These are phyloP conservation scores for Xylaria sp. DNA, from an alignment of 2,329 filamentous ascomycete genomes.

Conservation along the genomic window DNA sequence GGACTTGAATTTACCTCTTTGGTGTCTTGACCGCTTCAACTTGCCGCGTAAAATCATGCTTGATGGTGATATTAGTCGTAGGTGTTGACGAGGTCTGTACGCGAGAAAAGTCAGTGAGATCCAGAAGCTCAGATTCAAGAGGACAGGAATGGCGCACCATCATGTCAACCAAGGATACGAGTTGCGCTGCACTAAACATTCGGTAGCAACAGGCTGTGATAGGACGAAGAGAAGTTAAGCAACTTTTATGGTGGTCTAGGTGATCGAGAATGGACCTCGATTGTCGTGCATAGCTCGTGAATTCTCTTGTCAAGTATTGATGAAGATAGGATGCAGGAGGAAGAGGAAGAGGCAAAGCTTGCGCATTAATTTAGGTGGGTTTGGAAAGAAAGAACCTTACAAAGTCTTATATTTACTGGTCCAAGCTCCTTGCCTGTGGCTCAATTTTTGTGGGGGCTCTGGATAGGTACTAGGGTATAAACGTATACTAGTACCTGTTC, in stretches of 20 bases:
- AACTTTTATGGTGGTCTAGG: background rate
- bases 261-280: slow-evolving; percentile 18
- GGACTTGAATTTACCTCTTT: slow-evolving; percentile 79
- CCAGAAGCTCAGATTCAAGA: background rate
- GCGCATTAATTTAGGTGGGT: slow-evolving; percentile 26
- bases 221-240: background rate
- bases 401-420: slow-evolving; percentile 21
- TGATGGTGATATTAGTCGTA: slow-evolving; percentile 72
- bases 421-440: slow-evolving; percentile 34
- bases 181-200: slow-evolving; percentile 23
- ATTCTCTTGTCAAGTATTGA: slow-evolving; percentile 29
- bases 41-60: slow-evolving; percentile 81
- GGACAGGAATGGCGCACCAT: slow-evolving; percentile 30
- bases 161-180: slow-evolving; percentile 28
- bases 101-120: slow-evolving; percentile 35
- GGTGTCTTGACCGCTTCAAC: slow-evolving; percentile 86
- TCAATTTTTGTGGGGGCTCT: background rate
- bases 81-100: slow-evolving; percentile 76
- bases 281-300: slow-evolving; percentile 16
- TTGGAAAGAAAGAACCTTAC: slow-evolving; percentile 32
- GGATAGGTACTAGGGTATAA: no score
- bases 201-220: background rate
- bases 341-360: slow-evolving; percentile 30
- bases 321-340: slow-evolving; percentile 18
- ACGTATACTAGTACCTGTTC: no score